phyloP scores from a whole-genome alignment of 2,329 filamentous ascomycete species.

The Epichloe coenophiala region DNA sequence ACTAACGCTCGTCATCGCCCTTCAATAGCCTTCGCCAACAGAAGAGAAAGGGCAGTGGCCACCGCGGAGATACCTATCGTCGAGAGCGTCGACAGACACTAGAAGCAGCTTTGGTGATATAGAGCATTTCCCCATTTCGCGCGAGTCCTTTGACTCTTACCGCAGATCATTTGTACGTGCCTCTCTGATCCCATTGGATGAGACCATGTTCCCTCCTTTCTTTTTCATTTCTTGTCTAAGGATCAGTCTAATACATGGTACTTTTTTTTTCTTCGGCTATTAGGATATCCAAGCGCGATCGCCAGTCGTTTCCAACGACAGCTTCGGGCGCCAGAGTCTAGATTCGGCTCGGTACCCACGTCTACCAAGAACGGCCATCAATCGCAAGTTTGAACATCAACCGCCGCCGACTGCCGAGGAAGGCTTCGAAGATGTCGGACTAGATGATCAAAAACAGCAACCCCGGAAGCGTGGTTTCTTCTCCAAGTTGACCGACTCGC shows the following conservation, averaged over 20 bases:
- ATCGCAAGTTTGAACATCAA: conserved; percentile 43
- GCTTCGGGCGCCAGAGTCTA: conserved; percentile 60
- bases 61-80: conserved; percentile 34
- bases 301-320: conserved; percentile 50
- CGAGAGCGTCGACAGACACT: conserved; percentile 40
- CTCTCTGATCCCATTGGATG: not conserved
- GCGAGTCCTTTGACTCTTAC: conserved; percentile 96
- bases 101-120: conserved; percentile 61
- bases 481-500: conserved; percentile 54
- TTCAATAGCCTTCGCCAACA: conserved; percentile 62
- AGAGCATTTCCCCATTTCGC: conserved; percentile 87
- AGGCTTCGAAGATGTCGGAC: conserved; percentile 77
- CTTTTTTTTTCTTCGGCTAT: not conserved
- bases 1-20: conserved; percentile 3
- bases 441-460: conserved; percentile 56
- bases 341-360: conserved; percentile 58
- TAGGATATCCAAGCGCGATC: conserved; percentile 87
- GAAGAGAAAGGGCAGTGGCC: conserved; percentile 75
- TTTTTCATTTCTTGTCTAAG: not conserved
- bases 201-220: not conserved
- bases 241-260: not conserved
- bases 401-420: conserved; percentile 62
- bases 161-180: conserved; percentile 77
- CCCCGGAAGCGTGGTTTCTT: conserved; percentile 57
- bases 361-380: conserved; percentile 46